Percentiles rank a stretch among this genome's conserved stretches.
phyloP scores from a whole-genome alignment of 164 flowering plant genomes.

The Kalanchoe fedtschenkoi region DNA sequence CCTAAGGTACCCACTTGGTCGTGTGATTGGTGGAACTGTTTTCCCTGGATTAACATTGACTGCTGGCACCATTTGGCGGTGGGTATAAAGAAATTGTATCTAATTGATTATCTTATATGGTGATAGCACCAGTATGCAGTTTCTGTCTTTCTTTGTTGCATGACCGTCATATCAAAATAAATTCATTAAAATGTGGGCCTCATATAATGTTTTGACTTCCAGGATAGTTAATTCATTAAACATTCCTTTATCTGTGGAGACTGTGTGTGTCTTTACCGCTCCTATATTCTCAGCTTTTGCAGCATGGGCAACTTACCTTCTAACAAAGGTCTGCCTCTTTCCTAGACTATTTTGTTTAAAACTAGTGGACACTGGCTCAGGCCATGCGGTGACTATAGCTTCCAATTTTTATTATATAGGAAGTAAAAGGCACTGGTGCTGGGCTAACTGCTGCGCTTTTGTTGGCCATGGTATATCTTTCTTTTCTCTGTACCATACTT shows the following conservation, averaged over 20 bases:
- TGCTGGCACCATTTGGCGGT: constrained; percentile 95
- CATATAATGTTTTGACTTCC: constrained; percentile 5
- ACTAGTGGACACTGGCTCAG: neutral
- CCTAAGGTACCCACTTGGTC: constrained; percentile 95
- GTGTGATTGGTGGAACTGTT: constrained; percentile 99
- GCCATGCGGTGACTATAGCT: constrained; percentile 7
- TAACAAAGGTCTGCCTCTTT: constrained; percentile 68
- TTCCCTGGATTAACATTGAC: constrained; percentile 97
- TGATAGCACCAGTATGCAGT: neutral
- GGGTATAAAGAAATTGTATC: constrained; percentile 12
- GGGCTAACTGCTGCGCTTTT: constrained; percentile 93
- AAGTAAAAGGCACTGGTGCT: constrained; percentile 94
- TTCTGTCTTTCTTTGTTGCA: neutral
- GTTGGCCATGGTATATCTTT: constrained; percentile 76
- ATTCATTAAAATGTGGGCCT: neutral
- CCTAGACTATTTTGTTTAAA: neutral
- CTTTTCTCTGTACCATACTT: neutral
- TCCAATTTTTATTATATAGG: constrained; percentile 29
- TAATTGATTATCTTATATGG: neutral
- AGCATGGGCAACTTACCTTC: constrained; percentile 96
- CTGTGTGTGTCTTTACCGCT: constrained; percentile 98
- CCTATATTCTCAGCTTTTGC: constrained; percentile 94
- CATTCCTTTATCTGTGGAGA: constrained; percentile 98
- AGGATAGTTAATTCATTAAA: constrained; percentile 79
- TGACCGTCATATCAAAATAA: neutral